Evolutionary conservation across 768 basidiomycete genomes (phyloP).

Genomic region (Rhodocollybia butyracea): DNA sequence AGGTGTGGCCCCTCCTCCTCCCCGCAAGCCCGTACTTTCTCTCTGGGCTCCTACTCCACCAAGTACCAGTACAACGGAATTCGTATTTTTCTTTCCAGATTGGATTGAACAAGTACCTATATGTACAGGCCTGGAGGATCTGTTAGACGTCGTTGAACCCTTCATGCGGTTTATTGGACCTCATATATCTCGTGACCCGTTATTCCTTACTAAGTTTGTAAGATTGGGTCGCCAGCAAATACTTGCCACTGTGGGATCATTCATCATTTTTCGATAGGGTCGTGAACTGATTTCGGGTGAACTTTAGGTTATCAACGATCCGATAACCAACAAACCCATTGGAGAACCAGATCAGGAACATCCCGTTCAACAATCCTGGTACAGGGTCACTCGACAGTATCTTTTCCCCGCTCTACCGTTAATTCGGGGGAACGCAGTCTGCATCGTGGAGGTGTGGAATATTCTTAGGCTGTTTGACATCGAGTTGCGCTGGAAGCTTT

Average conservation of each 20-base stretch:
- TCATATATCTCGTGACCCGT: slow-evolving; percentile 74
- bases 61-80: slow-evolving; percentile 67
- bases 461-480: slow-evolving; percentile 79
- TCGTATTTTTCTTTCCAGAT: slow-evolving; percentile 87
- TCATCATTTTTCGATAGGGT: background rate
- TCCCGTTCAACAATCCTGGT: slow-evolving; percentile 80
- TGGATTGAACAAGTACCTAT: slow-evolving; percentile 74
- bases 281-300: slow-evolving; percentile 1
- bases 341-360: slow-evolving; percentile 53
- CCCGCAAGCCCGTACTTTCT: slow-evolving; percentile 67
- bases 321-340: slow-evolving; percentile 57
- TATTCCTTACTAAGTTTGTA: slow-evolving; percentile 76
- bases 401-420: slow-evolving; percentile 86
- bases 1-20: slow-evolving; percentile 47
- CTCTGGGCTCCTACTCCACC: slow-evolving; percentile 80
- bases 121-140: slow-evolving; percentile 47
- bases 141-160: background rate
- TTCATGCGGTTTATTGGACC: slow-evolving; percentile 78
- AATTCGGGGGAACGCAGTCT: slow-evolving; percentile 81
- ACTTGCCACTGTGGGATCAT: slow-evolving; percentile 42
- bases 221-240: slow-evolving; percentile 72
- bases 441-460: slow-evolving; percentile 90
- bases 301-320: slow-evolving; percentile 45
- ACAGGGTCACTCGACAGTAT: slow-evolving; percentile 71
- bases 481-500: slow-evolving; percentile 81